Evolutionary conservation across 768 basidiomycete species (phyloP), one percentile per base, ranked within the genome.

Genomic region (Panaeolus cyanescens): DNA sequence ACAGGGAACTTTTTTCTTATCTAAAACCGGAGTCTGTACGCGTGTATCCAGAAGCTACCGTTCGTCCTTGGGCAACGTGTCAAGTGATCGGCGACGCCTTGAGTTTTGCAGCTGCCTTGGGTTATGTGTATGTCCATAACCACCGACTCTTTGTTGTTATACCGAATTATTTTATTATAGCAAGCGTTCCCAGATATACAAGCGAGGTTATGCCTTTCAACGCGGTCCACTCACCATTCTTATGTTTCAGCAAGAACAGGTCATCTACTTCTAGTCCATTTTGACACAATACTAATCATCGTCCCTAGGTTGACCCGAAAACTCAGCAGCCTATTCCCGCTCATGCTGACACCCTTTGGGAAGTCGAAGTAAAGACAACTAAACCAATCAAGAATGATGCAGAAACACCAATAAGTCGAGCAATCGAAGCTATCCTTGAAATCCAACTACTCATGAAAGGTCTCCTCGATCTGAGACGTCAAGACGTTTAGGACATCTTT

Each of bases 231-330:
- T 94, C 12, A 78, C 90, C 15, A 91, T 94, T 58, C 84, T 89
- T 63, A 91, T 93, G 87, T 92, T 90, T 71, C 91, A 93, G 72
- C 90, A 93, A 73, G 92, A 93, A 74, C 87, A 90, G 77, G 92
- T 88, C 72, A 59, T 72, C 68, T 59, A 50, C 31, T 30, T 54
- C 17, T 63, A 6, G 15, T 34, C 20, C 53, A 55, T 50, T 60
- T 33, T 36, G 32, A 25, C 53, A 54, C 34, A n/a, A 33, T 66
- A 36, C 39, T 32, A 42, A 58, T 50, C 53, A 39, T 57, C 15
- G n/a, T 56, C 34, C 19, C 42, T 61, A 94, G 91, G 83, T 90
- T 32, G 90, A 93, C 67, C 82, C 84, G 0, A 90, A 84, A 73
- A 92, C 90, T 4, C 87, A 87, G 57, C 85, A 88, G 64, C 87